Percentiles rank a stretch among this genome's conserved stretches.
These are phyloP conservation scores for Solioccasus polychromus DNA, from an alignment of 768 basidiomycete genomes.

Conservation along the genomic window DNA sequence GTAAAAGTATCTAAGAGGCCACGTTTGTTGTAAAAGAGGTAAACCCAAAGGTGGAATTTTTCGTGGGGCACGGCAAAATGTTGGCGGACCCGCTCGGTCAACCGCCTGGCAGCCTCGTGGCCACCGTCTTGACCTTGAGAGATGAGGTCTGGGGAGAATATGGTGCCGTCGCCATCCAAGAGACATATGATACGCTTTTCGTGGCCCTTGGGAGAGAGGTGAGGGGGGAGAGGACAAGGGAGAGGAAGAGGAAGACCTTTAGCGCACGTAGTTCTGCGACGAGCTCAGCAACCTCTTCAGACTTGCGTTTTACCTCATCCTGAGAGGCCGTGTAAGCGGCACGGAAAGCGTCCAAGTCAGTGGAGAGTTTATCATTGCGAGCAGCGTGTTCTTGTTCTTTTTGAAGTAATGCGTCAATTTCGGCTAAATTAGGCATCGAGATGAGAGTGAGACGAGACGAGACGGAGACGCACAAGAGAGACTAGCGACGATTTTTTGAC, in stretches of 20 bases:
- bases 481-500: slow-evolving; percentile 1
- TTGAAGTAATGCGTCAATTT: slow-evolving; percentile 26
- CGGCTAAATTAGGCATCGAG: slow-evolving; percentile 17
- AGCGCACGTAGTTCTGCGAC: slow-evolving; percentile 26
- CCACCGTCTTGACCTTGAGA: slow-evolving; percentile 57
- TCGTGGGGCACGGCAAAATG: slow-evolving; percentile 20
- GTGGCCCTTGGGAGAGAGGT: slow-evolving; percentile 12
- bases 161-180: slow-evolving; percentile 63
- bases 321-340: slow-evolving; percentile 25
- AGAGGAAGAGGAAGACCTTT: slow-evolving; percentile 17
- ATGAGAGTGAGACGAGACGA: not conserved
- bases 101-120: slow-evolving; percentile 47
- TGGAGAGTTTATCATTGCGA: slow-evolving; percentile 24
- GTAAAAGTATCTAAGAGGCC: slow-evolving; percentile 53
- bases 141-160: slow-evolving; percentile 55
- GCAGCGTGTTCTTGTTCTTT: slow-evolving; percentile 22
- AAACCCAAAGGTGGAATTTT: slow-evolving; percentile 53
- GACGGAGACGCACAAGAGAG: slow-evolving; percentile 7
- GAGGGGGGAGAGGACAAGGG: not conserved
- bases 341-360: slow-evolving; percentile 24
- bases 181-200: slow-evolving; percentile 42
- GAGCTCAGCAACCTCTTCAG: slow-evolving; percentile 10
- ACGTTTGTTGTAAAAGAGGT: slow-evolving; percentile 61
- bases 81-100: slow-evolving; percentile 35
- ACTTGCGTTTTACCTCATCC: slow-evolving; percentile 17